Percentiles rank a stretch among this genome's conserved stretches.
Evolutionary conservation across 164 flowering plant species (phyloP).

Genomic region (Chloranthus sessilifolius): DNA sequence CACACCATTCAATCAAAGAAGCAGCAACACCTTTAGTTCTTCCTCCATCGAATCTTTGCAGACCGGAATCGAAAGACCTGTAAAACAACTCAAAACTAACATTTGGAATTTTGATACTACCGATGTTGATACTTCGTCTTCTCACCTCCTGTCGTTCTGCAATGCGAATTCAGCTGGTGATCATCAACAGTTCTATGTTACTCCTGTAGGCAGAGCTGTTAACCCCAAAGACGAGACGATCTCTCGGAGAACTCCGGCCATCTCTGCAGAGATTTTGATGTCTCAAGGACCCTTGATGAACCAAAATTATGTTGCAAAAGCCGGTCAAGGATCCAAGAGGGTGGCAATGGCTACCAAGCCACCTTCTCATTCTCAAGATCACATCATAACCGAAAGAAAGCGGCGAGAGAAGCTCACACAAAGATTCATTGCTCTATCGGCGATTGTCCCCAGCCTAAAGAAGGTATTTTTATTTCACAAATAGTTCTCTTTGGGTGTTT

Average conservation of each 20-base stretch:
- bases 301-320: conserved; percentile 27
- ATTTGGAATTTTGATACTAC: conserved; percentile 37
- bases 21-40: conserved; percentile 13
- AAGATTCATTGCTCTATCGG: conserved; percentile 46
- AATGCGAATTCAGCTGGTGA: conserved; percentile 14
- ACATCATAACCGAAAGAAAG: conserved; percentile 48
- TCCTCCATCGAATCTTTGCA: conserved; percentile 16
- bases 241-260: conserved; percentile 2
- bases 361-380: conserved; percentile 35
- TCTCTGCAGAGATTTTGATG: conserved; percentile 24
- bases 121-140: conserved; percentile 22
- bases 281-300: conserved; percentile 27
- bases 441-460: conserved; percentile 45
- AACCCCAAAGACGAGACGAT: conserved; percentile 8
- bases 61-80: conserved; percentile 28
- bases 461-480: conserved; percentile 31
- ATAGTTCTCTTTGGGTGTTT: neutral
- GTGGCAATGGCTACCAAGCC: conserved; percentile 1
- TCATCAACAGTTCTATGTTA: conserved; percentile 8
- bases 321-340: conserved; percentile 35
- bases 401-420: conserved; percentile 55
- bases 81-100: conserved; percentile 41
- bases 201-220: neutral
- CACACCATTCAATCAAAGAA: conserved; percentile 14
- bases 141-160: conserved; percentile 23